A percentile compares a stretch with the other conserved stretches of the same genome.
phyloP scores from a whole-genome alignment of 106 monocot species.

The Phalaenopsis equestris region DNA sequence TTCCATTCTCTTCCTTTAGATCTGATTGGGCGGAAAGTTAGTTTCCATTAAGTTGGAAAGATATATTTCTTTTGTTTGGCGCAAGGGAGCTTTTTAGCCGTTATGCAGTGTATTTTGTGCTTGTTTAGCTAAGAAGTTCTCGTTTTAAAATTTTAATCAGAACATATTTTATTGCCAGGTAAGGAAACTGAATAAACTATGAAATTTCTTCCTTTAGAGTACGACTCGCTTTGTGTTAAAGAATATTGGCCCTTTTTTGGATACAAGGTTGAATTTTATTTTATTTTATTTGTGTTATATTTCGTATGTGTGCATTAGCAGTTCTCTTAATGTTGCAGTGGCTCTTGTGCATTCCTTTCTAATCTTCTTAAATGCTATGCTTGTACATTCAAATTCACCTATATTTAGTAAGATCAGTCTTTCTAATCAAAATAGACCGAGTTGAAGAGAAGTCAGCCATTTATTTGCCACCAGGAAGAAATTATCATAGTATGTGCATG shows the following conservation, averaged over 20 bases:
- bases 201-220: neutral
- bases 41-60: neutral
- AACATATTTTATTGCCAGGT: neutral
- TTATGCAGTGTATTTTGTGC: neutral
- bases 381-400: too few relatives aligned
- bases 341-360: neutral
- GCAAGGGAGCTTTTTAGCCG: neutral
- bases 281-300: neutral
- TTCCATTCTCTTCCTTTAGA: neutral
- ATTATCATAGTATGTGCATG: too few relatives aligned
- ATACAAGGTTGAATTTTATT: neutral
- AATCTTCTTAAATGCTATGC: neutral
- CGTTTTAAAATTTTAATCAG: neutral
- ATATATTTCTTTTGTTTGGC: neutral
- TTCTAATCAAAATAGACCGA: too few relatives aligned
- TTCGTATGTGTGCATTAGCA: neutral
- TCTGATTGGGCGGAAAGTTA: neutral
- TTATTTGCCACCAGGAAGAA: too few relatives aligned
- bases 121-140: neutral
- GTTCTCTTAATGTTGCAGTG: neutral
- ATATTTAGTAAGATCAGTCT: too few relatives aligned
- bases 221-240: neutral
- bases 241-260: neutral
- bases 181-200: neutral
- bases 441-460: too few relatives aligned